phyloP scores from a whole-genome alignment of 768 basidiomycete species.

The Amanita pallidorosea region DNA sequence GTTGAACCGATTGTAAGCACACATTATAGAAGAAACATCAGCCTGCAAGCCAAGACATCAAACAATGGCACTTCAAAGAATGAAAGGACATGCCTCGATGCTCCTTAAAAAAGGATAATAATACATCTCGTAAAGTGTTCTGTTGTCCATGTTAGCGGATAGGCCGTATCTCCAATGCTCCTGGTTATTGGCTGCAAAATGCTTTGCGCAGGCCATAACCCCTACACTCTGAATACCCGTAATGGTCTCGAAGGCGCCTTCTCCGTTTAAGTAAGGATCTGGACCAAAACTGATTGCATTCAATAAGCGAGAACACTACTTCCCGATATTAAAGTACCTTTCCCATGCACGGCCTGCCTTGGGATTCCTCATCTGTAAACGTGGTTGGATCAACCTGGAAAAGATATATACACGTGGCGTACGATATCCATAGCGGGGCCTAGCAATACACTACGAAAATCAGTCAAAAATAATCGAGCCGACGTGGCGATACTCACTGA shows the following conservation, averaged over 20 bases:
- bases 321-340: slow-evolving; percentile 12
- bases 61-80: background rate
- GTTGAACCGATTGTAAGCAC: slow-evolving; percentile 44
- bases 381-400: background rate
- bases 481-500: slow-evolving; percentile 10
- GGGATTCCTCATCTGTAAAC: slow-evolving; percentile 26
- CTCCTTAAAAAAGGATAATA: slow-evolving; percentile 37
- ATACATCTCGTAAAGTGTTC: slow-evolving; percentile 34
- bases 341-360: slow-evolving; percentile 29
- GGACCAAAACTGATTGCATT: slow-evolving; percentile 23
- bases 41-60: slow-evolving; percentile 21
- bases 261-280: slow-evolving; percentile 46
- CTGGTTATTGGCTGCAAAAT: slow-evolving; percentile 27
- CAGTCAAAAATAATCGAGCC: background rate
- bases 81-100: slow-evolving; percentile 25
- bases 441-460: slow-evolving; percentile 20
- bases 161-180: slow-evolving; percentile 27
- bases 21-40: slow-evolving; percentile 40
- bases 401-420: slow-evolving; percentile 6
- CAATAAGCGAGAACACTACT: background rate
- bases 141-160: slow-evolving; percentile 30
- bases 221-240: slow-evolving; percentile 38
- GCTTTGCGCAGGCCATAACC: slow-evolving; percentile 40
- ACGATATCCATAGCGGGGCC: slow-evolving; percentile 38
- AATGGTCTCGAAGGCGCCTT: slow-evolving; percentile 38